phyloP scores from a whole-genome alignment of 352 stramenopile genomes.

The Phytopythium boreale region DNA sequence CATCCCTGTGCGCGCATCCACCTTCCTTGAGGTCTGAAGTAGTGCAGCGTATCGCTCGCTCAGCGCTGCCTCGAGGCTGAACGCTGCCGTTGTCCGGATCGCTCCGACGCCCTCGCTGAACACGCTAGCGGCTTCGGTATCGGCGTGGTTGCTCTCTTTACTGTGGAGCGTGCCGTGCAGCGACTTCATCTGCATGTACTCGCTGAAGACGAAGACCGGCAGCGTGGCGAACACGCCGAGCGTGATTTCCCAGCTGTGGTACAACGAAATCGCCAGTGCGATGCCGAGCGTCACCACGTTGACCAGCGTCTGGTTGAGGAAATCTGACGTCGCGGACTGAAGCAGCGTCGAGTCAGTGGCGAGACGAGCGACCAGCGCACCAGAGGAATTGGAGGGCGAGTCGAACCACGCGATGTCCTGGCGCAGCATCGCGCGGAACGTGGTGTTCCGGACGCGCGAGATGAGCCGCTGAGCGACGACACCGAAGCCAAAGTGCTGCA shows the following conservation, averaged over 20 bases:
- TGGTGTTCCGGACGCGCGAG: slow-evolving; percentile 32
- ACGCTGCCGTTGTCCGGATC: slow-evolving; percentile 57
- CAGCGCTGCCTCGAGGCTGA: slow-evolving; percentile 35
- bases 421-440: slow-evolving; percentile 56
- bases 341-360: slow-evolving; percentile 72
- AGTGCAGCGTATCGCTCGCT: slow-evolving; percentile 18
- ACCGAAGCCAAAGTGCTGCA: slow-evolving; percentile 8
- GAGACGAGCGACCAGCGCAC: slow-evolving; percentile 59
- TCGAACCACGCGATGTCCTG: slow-evolving; percentile 82
- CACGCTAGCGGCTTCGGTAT: slow-evolving; percentile 29
- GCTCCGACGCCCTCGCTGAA: slow-evolving; percentile 42
- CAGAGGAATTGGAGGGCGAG: slow-evolving; percentile 50
- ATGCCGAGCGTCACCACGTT: slow-evolving; percentile 51
- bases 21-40: slow-evolving; percentile 25
- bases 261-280: slow-evolving; percentile 35
- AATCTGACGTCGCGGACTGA: slow-evolving; percentile 70
- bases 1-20: slow-evolving; percentile 27
- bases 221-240: slow-evolving; percentile 13
- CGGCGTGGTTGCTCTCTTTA: slow-evolving; percentile 40
- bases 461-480: slow-evolving; percentile 48
- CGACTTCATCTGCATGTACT: slow-evolving; percentile 35
- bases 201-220: slow-evolving; percentile 30
- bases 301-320: slow-evolving; percentile 54
- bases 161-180: slow-evolving; percentile 31
- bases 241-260: slow-evolving; percentile 26